A percentile compares a stretch with the other conserved stretches of the same genome.
phyloP scores from a whole-genome alignment of 169 alveolate genomes.

The Plasmodium chabaudi region DNA sequence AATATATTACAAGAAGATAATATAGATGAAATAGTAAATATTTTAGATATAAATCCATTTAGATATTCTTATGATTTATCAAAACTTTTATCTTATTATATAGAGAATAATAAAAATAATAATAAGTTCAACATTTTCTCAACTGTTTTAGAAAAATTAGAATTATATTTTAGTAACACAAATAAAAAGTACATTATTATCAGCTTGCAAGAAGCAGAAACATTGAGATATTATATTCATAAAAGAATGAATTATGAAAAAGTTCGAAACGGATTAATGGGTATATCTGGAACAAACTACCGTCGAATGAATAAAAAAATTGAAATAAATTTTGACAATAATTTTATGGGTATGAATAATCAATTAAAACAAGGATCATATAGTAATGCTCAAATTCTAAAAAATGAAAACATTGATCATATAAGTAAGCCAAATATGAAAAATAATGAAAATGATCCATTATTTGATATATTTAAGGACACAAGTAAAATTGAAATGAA shows the following conservation, averaged over 20 bases:
- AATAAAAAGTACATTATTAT: constrained; percentile 69
- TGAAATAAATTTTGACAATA: too few relatives aligned
- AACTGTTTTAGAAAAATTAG: constrained; percentile 30
- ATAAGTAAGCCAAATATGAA: too few relatives aligned
- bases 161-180: constrained; percentile 63
- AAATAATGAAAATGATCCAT: too few relatives aligned
- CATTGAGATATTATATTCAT: constrained; percentile 71
- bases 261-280: background rate
- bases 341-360: too few relatives aligned
- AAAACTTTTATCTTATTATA: constrained; percentile 39
- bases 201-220: constrained; percentile 76
- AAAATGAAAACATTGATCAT: too few relatives aligned
- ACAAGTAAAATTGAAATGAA: background rate
- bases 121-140: constrained; percentile 25
- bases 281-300: too few relatives aligned
- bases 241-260: constrained; percentile 23
- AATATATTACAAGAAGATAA: constrained; percentile 44
- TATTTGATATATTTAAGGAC: background rate
- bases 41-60: constrained; percentile 68
- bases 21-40: constrained; percentile 49
- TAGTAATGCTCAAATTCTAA: too few relatives aligned
- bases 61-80: constrained; percentile 67
- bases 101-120: constrained; percentile 23
- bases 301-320: too few relatives aligned
- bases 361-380: too few relatives aligned